phyloP scores from a whole-genome alignment of 2,329 filamentous ascomycete species.

The Fragosphaeria purpurea region DNA sequence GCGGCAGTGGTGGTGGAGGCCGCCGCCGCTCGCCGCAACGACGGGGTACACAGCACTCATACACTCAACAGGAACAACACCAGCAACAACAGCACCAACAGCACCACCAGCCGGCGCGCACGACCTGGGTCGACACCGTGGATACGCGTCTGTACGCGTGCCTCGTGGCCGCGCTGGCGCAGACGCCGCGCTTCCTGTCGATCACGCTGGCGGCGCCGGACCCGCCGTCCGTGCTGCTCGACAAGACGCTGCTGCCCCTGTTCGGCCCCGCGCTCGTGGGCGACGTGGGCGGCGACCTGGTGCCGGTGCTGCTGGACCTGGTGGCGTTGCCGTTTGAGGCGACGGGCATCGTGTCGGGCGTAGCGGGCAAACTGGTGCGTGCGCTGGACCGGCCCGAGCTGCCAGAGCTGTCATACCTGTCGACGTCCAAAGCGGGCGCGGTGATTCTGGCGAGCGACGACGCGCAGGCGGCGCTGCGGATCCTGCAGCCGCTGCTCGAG shows the following conservation, averaged over 20 bases:
- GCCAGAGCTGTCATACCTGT: conserved; percentile 82
- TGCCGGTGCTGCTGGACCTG: conserved; percentile 84
- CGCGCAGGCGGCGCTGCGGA: conserved; percentile 61
- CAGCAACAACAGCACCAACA: too few relatives aligned
- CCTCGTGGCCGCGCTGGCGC: conserved; percentile 47
- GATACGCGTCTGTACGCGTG: conserved; percentile 55
- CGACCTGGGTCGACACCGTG: conserved; percentile 46
- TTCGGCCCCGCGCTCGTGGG: conserved; percentile 69
- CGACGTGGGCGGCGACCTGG: conserved; percentile 58
- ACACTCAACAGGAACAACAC: too few relatives aligned
- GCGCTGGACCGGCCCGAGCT: conserved; percentile 48
- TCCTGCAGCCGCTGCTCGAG: conserved; percentile 46
- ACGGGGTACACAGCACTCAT: conserved; percentile 5
- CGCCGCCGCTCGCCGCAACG: conserved; percentile 5
- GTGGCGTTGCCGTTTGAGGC: conserved; percentile 72
- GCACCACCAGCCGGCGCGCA: not conserved
- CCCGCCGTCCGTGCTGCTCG: conserved; percentile 62
- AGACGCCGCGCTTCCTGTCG: conserved; percentile 60
- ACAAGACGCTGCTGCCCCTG: conserved; percentile 54
- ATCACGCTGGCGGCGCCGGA: conserved; percentile 65
- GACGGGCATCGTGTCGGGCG: conserved; percentile 89
- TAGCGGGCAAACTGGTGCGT: conserved; percentile 71
- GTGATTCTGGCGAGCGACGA: conserved; percentile 76
- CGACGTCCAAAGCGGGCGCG: conserved; percentile 77
- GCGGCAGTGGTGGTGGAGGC: conserved; percentile 19